Conservation (phyloP, 2,329 filamentous ascomycete species). For the Gyromitra esculenta region DNA sequence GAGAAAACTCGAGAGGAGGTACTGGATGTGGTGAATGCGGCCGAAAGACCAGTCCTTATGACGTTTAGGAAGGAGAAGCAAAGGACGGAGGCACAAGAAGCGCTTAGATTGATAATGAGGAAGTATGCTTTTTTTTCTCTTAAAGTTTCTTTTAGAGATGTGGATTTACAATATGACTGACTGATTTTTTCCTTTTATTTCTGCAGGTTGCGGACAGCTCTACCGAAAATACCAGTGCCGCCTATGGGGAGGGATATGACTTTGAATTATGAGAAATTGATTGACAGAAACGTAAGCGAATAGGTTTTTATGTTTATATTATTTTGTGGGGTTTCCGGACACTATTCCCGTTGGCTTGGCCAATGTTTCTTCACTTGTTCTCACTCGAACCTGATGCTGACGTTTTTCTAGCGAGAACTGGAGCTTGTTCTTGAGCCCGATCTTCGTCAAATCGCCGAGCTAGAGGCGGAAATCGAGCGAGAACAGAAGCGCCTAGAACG, state of each 20-base stretch:
- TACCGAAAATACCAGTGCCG: constrained; percentile 56
- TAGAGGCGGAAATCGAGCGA: constrained; percentile 55
- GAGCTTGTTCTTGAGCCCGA: constrained; percentile 56
- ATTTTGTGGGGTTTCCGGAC: not conserved
- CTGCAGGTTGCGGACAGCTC: constrained; percentile 50
- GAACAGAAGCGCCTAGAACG: constrained; percentile 53
- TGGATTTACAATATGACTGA: constrained; percentile 30
- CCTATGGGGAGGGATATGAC: constrained; percentile 55
- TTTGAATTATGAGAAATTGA: constrained; percentile 56
- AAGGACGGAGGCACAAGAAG: constrained; percentile 55
- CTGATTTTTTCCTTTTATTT: not conserved
- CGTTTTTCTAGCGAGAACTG: constrained; percentile 43
- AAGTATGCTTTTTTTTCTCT: constrained; percentile 46
- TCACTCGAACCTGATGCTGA: constrained; percentile 39
- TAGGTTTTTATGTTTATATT: not conserved
- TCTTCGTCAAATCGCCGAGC: constrained; percentile 54
- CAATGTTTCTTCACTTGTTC: constrained; percentile 38
- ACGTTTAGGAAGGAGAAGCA: constrained; percentile 52
- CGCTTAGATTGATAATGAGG: constrained; percentile 50
- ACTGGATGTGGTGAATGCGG: constrained; percentile 45
- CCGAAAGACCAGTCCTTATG: constrained; percentile 51
- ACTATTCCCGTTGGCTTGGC: not conserved
- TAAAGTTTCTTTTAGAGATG: not conserved
- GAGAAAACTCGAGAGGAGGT: constrained; percentile 46
- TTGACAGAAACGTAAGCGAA: constrained; percentile 54